Evolutionary conservation across 2,329 filamentous ascomycete genomes (phyloP), one percentile per base, ranked within the genome.

Genomic region (Massarina eburnea): DNA sequence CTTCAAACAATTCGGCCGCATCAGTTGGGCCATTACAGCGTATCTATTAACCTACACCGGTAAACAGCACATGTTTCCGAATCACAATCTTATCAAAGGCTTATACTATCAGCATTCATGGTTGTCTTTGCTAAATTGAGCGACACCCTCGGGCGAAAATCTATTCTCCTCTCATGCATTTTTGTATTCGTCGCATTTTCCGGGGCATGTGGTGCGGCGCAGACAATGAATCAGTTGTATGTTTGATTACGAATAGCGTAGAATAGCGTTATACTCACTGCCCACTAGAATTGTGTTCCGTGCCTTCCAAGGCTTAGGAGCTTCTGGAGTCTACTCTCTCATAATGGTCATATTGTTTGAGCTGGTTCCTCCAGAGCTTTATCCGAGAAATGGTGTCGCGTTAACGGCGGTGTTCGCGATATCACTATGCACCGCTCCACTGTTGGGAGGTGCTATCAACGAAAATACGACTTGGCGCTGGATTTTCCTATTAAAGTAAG

Each of bases 401-500:
- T 51, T 39, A 22, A 15, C 30, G 2, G 20, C 26, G 3, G 29
- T 40, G 1, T 18, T 39, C 20, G 33, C 26, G 2, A 44, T 70
- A 4, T 66, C 66, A 14, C 40, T 48, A 15, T 62, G 71, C 12
- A 50, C 68, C 9, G 71, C 71, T 2, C 71, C 71, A 5, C 45
- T 72, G 1, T 49, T 73, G 2, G 41, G 41, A 2, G 41, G 41
- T 17, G 38, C 22, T 36, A 35, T 38, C 15, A 41, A 9, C 20
- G 61, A 68, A 2, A 46, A 64, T 21, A 53, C 65, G 1, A 57
- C 53, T 15, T 74, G 71, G 71, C 50, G 71, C 30, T 69, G 63
- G 62, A 61, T 61, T 49, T 70, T 70, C 32, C 46, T 12, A 7
- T 10, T 26, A 6, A 26, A 26, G 24, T 26, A 10, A 26, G 24